A percentile compares a stretch with the other conserved stretches of the same genome.
These are phyloP conservation scores for Spergularia bocconei DNA, from an alignment of 148 eudicot genomes.

Conservation along the genomic window DNA sequence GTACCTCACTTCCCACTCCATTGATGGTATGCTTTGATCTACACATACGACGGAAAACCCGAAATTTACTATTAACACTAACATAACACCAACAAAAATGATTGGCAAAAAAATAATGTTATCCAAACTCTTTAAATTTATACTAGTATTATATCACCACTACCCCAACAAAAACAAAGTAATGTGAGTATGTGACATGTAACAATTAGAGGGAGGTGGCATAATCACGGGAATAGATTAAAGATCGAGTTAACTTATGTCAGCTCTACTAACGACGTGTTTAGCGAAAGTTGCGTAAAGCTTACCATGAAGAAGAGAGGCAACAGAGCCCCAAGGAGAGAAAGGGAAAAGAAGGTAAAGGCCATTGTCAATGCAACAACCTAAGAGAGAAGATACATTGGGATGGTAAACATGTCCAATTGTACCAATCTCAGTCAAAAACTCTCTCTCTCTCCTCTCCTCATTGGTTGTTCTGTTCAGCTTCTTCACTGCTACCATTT, in stretches of 20 bases:
- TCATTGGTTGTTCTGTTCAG: conserved; percentile 50
- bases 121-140: no score
- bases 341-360: conserved; percentile 72
- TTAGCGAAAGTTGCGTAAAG: no score
- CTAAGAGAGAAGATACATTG: conserved; percentile 75
- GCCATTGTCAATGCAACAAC: conserved; percentile 89
- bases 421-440: conserved; percentile 88
- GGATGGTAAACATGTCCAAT: conserved; percentile 87
- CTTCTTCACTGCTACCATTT: conserved; percentile 84
- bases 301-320: conserved; percentile 87
- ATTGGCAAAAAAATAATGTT: neutral
- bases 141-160: no score
- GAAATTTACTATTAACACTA: neutral
- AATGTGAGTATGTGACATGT: no score
- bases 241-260: neutral
- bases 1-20: conserved; percentile 82
- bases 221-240: neutral
- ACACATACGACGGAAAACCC: neutral
- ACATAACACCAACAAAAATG: neutral
- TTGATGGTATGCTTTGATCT: conserved; percentile 62
- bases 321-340: conserved; percentile 83
- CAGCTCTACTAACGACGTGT: no score
- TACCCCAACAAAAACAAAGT: neutral
- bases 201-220: no score
- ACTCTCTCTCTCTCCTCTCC: conserved; percentile 86